Conservation (phyloP, 2,329 filamentous ascomycete genomes). For the Sporothrix euskadiensis region DNA sequence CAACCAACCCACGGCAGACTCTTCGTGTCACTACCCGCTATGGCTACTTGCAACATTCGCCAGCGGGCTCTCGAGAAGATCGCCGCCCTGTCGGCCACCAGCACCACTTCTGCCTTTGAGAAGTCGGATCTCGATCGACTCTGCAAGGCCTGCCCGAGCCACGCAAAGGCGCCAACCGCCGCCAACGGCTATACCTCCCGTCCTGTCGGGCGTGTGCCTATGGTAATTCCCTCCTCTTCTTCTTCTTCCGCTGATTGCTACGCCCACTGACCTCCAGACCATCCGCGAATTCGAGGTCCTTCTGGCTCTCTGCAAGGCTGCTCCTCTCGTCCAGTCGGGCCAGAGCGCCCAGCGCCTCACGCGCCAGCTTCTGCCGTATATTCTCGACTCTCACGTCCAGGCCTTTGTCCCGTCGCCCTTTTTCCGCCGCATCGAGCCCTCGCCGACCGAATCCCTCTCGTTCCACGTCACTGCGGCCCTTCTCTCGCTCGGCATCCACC, state of each 20-base stretch:
- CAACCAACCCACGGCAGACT: neutral
- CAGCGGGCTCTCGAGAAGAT: constrained; percentile 66
- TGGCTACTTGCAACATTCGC: constrained; percentile 59
- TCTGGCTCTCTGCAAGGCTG: constrained; percentile 86
- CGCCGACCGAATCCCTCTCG: constrained; percentile 82
- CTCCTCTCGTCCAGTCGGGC: constrained; percentile 68
- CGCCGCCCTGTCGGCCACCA: constrained; percentile 60
- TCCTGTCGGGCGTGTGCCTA: constrained; percentile 57
- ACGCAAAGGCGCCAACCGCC: constrained; percentile 46
- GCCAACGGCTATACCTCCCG: constrained; percentile 52
- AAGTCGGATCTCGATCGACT: constrained; percentile 64
- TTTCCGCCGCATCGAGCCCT: constrained; percentile 79
- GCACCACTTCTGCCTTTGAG: constrained; percentile 56
- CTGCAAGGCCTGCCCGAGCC: constrained; percentile 57
- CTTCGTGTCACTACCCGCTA: constrained; percentile 19
- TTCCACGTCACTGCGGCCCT: constrained; percentile 78
- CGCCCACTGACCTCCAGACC: constrained; percentile 54
- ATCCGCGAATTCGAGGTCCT: constrained; percentile 90
- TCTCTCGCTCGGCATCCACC: constrained; percentile 74
- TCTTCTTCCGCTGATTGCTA: neutral
- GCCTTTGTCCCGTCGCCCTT: constrained; percentile 76
- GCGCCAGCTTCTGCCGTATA: constrained; percentile 77
- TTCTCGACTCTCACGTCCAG: constrained; percentile 81
- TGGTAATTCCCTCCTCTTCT: constrained; percentile 49
- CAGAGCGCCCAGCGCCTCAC: constrained; percentile 77